Base-by-base conservation (phyloP, 441 rosid species). In the Erodium moschatum region DNA sequence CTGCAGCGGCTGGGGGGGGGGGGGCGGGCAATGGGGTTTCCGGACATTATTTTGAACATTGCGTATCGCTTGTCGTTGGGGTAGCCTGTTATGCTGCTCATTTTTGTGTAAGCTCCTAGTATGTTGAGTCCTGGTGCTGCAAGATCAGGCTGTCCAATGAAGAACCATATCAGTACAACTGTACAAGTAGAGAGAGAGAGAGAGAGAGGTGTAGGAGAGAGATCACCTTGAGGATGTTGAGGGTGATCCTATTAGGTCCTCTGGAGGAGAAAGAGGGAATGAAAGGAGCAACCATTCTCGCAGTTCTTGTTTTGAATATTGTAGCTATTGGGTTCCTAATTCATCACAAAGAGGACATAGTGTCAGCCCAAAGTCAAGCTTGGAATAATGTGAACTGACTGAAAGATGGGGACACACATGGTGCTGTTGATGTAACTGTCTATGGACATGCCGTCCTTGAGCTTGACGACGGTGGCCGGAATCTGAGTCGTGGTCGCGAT, bases 1-100 rank as follows among this genome's bases (percentile, higher is more conserved):
- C 44, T 0, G 44, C 44, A 8, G 44, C 44, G 1, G 70, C 9
- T 8, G 7, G 44, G 1, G 1, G 44, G 8, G 44, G 4, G 44
- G 9, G 93, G 93, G 74, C 84, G 84, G 67, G 93, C 83, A 87
- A 86, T 84, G 56, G 93, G 84, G 44, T 89, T 88, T 64, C 90
- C 89, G 0, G 93, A 88, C 63, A 84, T 16, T 60, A 88, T 77
- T 73, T 76, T 74, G 77, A 74, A 83, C 9, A 73, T 52, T 16
- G 79, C 64, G 52, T 58, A 50, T 54, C 87, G 75, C 9, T 21
- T 56, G 78, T 84, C 90, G 3, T 31, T 42, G 13, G 79, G 8
- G 42, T 71, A 58, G 38, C 67, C 85, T 0, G 84, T 83, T 62
- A 81, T 13, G 0, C 87, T 73, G 19, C 60, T 69, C 70, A 83